Evolutionary conservation across 2,329 filamentous ascomycete species (phyloP).

Genomic region (Monilinia fructigena): DNA sequence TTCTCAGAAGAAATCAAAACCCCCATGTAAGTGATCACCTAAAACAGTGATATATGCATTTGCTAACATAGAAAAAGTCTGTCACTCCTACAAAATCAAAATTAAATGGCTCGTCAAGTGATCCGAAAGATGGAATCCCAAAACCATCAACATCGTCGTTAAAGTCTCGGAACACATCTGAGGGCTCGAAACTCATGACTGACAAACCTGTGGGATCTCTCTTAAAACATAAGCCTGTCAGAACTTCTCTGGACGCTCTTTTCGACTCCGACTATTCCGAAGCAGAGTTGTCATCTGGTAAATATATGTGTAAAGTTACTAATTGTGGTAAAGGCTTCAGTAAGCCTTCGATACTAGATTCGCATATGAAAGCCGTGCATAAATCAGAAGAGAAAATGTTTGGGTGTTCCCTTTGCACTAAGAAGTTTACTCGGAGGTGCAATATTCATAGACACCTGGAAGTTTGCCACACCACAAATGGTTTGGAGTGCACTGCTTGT

Average conservation of each 20-base stretch:
- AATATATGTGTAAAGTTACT: neutral
- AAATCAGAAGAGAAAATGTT: neutral
- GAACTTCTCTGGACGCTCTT: neutral
- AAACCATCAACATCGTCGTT: neutral
- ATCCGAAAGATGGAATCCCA: neutral
- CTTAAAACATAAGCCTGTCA: neutral
- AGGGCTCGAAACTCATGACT: neutral
- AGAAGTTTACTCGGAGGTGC: neutral
- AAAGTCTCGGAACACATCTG: neutral
- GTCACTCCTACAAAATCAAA: slow-evolving; percentile 16
- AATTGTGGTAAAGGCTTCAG: neutral
- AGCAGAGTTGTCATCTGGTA: neutral
- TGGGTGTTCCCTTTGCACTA: slow-evolving; percentile 3
- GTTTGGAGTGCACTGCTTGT: slow-evolving; percentile 4
- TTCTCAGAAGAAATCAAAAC: slow-evolving; percentile 7
- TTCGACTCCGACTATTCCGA: neutral
- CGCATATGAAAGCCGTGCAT: neutral
- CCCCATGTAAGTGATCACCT: neutral
- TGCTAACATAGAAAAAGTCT: neutral
- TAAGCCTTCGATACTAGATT: neutral
- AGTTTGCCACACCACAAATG: neutral
- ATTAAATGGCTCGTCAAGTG: too few species aligned
- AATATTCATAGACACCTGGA: neutral
- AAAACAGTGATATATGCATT: neutral
- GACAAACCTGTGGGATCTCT: neutral